phyloP scores from a whole-genome alignment of 139 green algal species.

The Picochlorum sp. region DNA sequence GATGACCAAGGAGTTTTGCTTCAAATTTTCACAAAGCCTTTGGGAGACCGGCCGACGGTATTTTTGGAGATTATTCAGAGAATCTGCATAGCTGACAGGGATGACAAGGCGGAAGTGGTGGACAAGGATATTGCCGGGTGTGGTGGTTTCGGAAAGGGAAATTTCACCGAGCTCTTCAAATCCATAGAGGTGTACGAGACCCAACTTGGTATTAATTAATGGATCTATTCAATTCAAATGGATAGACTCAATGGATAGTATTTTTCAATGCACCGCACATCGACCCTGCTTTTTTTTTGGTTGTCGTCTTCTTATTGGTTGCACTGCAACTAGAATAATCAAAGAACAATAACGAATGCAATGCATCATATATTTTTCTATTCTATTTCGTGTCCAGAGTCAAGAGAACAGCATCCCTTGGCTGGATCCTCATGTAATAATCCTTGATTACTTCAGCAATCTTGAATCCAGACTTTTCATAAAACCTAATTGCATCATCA shows the following conservation, averaged over 20 bases:
- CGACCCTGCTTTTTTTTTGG: no score
- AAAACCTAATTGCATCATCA: constrained; percentile 59
- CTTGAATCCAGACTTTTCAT: constrained; percentile 45
- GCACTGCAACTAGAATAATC: no score
- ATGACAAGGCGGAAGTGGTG: neutral
- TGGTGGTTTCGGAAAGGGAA: constrained; percentile 92
- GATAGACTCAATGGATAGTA: no score
- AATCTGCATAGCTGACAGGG: constrained; percentile 23
- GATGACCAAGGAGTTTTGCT: constrained; percentile 95
- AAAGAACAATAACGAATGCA: no score
- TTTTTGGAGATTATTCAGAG: constrained; percentile 99
- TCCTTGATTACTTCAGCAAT: neutral
- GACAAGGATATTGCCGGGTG: constrained; percentile 80
- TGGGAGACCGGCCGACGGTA: constrained; percentile 79
- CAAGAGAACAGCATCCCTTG: constrained; percentile 21
- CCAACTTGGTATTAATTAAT: constrained; percentile 26
- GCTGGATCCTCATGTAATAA: constrained; percentile 25
- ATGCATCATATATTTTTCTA: neutral
- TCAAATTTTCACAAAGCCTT: constrained; percentile 87
- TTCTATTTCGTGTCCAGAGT: no score
- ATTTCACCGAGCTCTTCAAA: constrained; percentile 94
- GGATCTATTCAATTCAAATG: neutral
- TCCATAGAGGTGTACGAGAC: constrained; percentile 64
- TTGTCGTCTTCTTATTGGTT: no score
- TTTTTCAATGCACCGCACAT: no score